A percentile compares a stretch with the other conserved stretches of the same genome.
phyloP scores from a whole-genome alignment of 306 rosid species.

The Castanea sativa region DNA sequence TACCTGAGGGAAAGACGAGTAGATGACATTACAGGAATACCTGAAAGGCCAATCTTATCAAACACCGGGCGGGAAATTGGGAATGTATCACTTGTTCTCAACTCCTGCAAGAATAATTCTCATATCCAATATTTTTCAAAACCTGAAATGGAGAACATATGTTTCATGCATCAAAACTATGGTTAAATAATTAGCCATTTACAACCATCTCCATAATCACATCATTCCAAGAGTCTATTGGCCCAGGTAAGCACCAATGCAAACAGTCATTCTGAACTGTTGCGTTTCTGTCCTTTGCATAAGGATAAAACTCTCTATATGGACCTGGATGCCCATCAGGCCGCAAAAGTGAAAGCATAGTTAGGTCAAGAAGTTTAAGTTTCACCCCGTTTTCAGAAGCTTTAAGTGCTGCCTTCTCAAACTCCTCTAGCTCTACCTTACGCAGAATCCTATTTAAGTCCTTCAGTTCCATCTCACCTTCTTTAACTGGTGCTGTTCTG shows the following conservation, averaged over 20 bases:
- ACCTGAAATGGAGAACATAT: background rate
- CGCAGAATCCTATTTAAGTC: slow-evolving; percentile 48
- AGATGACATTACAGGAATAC: background rate
- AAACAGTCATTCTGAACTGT: slow-evolving; percentile 80
- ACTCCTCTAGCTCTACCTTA: slow-evolving; percentile 66
- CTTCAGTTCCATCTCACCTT: slow-evolving; percentile 69
- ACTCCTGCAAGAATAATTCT: slow-evolving; percentile 23
- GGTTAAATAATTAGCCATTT: slow-evolving; percentile 36
- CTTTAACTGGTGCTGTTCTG: slow-evolving; percentile 71
- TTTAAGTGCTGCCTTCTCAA: slow-evolving; percentile 42
- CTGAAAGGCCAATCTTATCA: slow-evolving; percentile 19
- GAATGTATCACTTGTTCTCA: slow-evolving; percentile 19
- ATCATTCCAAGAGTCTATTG: slow-evolving; percentile 92
- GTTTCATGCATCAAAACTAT: slow-evolving; percentile 8
- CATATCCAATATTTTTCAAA: slow-evolving; percentile 1
- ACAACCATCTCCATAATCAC: slow-evolving; percentile 78
- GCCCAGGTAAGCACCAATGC: slow-evolving; percentile 99
- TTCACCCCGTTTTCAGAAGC: slow-evolving; percentile 63
- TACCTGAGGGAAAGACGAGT: background rate
- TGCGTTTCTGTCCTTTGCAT: slow-evolving; percentile 44
- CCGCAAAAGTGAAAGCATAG: slow-evolving; percentile 66
- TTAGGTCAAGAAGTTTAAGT: slow-evolving; percentile 66
- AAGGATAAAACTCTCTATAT: slow-evolving; percentile 76
- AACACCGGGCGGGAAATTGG: slow-evolving; percentile 15
- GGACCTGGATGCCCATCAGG: slow-evolving; percentile 99